phyloP scores from a whole-genome alignment of 768 basidiomycete genomes.

The Hysterangium stoloniferum region DNA sequence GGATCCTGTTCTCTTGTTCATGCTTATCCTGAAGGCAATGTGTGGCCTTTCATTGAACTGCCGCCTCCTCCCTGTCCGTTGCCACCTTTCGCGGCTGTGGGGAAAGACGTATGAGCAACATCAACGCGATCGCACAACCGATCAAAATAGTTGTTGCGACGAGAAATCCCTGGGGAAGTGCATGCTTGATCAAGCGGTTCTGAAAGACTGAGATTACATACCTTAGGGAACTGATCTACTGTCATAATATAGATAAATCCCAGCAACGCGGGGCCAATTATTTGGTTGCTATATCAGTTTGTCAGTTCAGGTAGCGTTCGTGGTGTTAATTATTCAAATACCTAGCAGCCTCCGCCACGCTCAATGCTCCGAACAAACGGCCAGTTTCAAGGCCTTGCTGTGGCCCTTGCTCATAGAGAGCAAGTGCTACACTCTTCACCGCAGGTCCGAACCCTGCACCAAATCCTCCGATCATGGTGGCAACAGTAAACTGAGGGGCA shows the following conservation, averaged over 20 bases:
- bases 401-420: slow-evolving; percentile 47
- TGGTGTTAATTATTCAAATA: slow-evolving; percentile 17
- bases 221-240: slow-evolving; percentile 58
- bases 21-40: too few relatives aligned
- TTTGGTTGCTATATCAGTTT: slow-evolving; percentile 40
- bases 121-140: neutral
- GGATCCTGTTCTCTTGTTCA: too few relatives aligned
- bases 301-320: neutral
- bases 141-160: neutral
- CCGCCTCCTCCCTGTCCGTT: neutral
- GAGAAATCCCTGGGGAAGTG: neutral
- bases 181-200: neutral
- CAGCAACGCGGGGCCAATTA: slow-evolving; percentile 66
- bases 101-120: neutral
- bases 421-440: slow-evolving; percentile 61
- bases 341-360: slow-evolving; percentile 66
- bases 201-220: neutral
- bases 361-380: slow-evolving; percentile 71
- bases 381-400: slow-evolving; percentile 52
- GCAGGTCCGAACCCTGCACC: slow-evolving; percentile 61
- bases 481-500: slow-evolving; percentile 43
- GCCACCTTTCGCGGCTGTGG: neutral
- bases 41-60: too few relatives aligned
- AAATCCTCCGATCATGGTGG: slow-evolving; percentile 45
- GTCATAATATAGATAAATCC: slow-evolving; percentile 66